Percentiles rank a stretch among this genome's conserved stretches.
These are phyloP conservation scores for Mrakia blollopis DNA, from an alignment of 768 basidiomycete species.

Conservation along the genomic window DNA sequence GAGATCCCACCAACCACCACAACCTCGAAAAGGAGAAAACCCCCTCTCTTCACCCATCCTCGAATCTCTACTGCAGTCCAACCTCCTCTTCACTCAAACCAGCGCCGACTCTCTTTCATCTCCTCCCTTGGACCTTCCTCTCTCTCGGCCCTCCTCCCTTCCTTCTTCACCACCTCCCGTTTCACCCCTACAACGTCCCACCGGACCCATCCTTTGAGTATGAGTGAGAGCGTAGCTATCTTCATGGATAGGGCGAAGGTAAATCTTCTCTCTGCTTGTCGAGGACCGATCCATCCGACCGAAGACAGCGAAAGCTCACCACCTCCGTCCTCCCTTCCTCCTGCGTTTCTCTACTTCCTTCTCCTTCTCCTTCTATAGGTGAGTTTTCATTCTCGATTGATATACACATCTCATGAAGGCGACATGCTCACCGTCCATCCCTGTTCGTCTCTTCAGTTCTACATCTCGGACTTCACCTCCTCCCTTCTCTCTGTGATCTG, in stretches of 20 bases:
- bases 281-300: neutral
- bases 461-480: slow-evolving; percentile 42
- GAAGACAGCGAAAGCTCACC: neutral
- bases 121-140: neutral
- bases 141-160: neutral
- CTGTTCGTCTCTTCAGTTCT: slow-evolving; percentile 36
- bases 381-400: too few relatives aligned
- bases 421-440: too few relatives aligned
- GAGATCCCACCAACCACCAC: neutral
- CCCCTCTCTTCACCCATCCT: neutral
- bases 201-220: slow-evolving; percentile 29
- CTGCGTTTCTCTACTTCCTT: too few relatives aligned
- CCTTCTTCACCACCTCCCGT: neutral
- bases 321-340: neutral
- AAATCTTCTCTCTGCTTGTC: neutral
- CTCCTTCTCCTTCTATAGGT: too few relatives aligned
- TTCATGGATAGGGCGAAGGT: slow-evolving; percentile 40
- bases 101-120: neutral
- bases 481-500: slow-evolving; percentile 39
- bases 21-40: neutral
- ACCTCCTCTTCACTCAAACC: neutral
- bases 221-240: slow-evolving; percentile 40
- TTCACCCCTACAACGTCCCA: neutral
- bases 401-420: too few relatives aligned
- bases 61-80: neutral